Percentiles rank a stretch among this genome's conserved stretches.
Evolutionary conservation across 75 land plant genomes (phyloP).

Genomic region (Chamaecyparis obtusa): DNA sequence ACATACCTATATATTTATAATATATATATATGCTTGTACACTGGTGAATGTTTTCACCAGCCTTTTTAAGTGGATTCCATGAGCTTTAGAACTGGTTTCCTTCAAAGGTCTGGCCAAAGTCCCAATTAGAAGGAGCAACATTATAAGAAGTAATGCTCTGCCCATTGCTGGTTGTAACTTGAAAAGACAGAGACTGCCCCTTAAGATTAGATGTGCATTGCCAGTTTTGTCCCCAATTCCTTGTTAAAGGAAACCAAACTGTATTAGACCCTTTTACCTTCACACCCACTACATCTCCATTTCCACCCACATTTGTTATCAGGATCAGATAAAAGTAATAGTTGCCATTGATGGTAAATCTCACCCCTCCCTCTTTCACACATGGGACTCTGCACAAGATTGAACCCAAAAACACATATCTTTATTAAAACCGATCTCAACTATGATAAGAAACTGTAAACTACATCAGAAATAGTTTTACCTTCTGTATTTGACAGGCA

Average conservation of each 20-base stretch:
- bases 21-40: not conserved
- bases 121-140: conserved; percentile 30
- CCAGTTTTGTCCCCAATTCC: conserved; percentile 47
- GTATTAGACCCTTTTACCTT: conserved; percentile 29
- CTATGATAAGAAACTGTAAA: not conserved
- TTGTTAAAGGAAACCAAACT: conserved; percentile 33
- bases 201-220: conserved; percentile 14
- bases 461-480: not conserved
- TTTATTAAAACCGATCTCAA: not conserved
- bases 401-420: too few species aligned
- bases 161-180: conserved; percentile 32
- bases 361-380: conserved; percentile 27
- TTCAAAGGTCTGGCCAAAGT: conserved; percentile 36
- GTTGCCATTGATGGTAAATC: conserved; percentile 30
- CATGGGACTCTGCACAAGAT: conserved; percentile 22
- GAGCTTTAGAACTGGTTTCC: conserved; percentile 13
- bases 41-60: too few species aligned
- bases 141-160: conserved; percentile 13
- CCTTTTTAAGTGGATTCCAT: not conserved
- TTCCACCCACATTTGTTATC: conserved; percentile 35
- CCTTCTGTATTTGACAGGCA: conserved; percentile 42
- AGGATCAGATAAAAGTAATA: conserved; percentile 33
- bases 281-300: conserved; percentile 32
- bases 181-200: conserved; percentile 33
- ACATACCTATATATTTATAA: not conserved